A percentile compares a stretch with the other conserved stretches of the same genome.
phyloP scores from a whole-genome alignment of 129 eudicot genomes.

The Centella asiatica region DNA sequence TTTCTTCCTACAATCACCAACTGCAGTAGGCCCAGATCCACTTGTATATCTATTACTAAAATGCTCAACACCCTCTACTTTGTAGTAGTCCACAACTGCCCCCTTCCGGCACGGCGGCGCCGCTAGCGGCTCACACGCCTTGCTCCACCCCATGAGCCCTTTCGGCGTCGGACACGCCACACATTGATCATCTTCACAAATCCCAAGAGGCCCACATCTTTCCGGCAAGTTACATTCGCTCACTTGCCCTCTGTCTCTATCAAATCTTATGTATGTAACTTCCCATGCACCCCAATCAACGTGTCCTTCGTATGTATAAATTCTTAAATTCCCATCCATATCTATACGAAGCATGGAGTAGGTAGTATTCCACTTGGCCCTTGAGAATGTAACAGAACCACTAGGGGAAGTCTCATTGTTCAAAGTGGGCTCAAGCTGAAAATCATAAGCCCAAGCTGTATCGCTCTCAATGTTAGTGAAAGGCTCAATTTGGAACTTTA shows the following conservation, averaged over 20 bases:
- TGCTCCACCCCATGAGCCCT: conserved; percentile 36
- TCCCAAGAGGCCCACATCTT: conserved; percentile 30
- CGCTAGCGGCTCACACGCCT: conserved; percentile 24
- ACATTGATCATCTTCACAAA: conserved; percentile 30
- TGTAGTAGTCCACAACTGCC: conserved; percentile 20
- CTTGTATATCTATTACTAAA: no score
- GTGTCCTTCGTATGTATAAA: conserved; percentile 22
- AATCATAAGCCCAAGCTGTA: conserved; percentile 13
- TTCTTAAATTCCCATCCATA: conserved; percentile 32
- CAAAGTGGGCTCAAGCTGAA: conserved; percentile 12
- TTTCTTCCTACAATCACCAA: background rate
- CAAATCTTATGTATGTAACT: conserved; percentile 22
- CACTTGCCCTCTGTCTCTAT: conserved; percentile 13
- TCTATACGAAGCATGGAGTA: conserved; percentile 33
- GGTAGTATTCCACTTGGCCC: conserved; percentile 33
- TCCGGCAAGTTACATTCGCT: conserved; percentile 31
- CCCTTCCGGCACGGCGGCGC: conserved; percentile 22
- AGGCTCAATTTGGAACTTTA: conserved; percentile 14
- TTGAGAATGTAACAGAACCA: conserved; percentile 14
- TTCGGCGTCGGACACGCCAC: conserved; percentile 37
- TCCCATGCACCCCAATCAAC: conserved; percentile 39
- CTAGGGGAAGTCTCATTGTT: conserved; percentile 12
- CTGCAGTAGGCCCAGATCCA: no score
- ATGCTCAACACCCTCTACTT: conserved; percentile 16
- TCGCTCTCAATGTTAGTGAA: background rate